Evolutionary conservation across 164 flowering plant species (phyloP).

Genomic region (Echeveria elegans): DNA sequence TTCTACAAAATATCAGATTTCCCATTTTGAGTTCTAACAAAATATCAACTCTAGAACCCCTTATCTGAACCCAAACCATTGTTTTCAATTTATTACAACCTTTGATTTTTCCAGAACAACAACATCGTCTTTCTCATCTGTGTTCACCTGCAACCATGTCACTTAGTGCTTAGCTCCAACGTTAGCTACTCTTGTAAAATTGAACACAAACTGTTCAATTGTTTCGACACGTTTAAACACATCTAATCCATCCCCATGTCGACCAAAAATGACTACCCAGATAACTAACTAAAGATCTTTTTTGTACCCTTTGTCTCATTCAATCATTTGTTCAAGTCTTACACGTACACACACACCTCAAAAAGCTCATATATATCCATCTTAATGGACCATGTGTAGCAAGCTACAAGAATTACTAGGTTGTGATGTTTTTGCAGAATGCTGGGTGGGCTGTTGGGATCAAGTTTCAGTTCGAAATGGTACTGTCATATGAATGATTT

Average conservation of each 20-base stretch:
- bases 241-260: not conserved
- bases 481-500: not conserved
- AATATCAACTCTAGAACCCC: no score
- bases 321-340: not conserved
- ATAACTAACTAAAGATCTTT: not conserved
- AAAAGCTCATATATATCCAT: not conserved
- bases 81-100: not conserved
- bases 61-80: not conserved
- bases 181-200: not conserved
- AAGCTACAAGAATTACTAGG: not conserved
- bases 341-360: not conserved
- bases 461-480: not conserved
- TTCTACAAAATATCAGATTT: no score
- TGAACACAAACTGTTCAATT: not conserved
- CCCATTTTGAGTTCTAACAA: no score
- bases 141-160: not conserved
- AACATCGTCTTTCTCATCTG: conserved; percentile 8
- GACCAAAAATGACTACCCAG: not conserved
- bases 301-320: not conserved
- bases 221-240: conserved; percentile 2
- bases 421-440: not conserved
- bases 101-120: not conserved
- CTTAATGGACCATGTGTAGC: not conserved
- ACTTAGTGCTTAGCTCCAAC: not conserved
- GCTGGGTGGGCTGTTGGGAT: conserved; percentile 2